Percentiles rank a stretch among this genome's conserved stretches.
Conservation (phyloP, 176 grass and related monocot genomes). For the Cenchrus purpureus region DNA sequence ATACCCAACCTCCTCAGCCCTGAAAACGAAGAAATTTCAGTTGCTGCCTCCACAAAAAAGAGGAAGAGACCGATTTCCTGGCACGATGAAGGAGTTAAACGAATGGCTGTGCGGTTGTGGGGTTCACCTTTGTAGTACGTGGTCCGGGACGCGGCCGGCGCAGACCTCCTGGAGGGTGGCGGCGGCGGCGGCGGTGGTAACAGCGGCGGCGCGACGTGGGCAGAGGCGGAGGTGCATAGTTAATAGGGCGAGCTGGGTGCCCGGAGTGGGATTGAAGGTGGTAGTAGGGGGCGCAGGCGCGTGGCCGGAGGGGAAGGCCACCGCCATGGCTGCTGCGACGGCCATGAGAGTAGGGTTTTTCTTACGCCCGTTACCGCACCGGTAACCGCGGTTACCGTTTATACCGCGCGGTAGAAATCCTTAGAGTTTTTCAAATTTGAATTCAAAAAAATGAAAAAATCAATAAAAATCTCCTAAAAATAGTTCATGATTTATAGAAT, state of each 20-base stretch:
- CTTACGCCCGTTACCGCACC: too few relatives aligned
- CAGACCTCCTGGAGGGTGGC: slow-evolving; percentile 75
- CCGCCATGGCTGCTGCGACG: slow-evolving; percentile 5
- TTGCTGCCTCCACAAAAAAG: not conserved
- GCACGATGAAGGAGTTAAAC: not conserved
- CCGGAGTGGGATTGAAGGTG: not conserved
- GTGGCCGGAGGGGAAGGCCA: not conserved
- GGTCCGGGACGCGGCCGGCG: slow-evolving; percentile 62
- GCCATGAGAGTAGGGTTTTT: slow-evolving; percentile 5
- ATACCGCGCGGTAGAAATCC: too few relatives aligned
- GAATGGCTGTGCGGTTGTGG: not conserved
- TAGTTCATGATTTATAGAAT: too few relatives aligned
- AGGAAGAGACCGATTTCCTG: not conserved
- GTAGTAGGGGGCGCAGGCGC: not conserved
- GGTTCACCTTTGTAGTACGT: slow-evolving; percentile 65
- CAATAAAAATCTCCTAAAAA: too few relatives aligned
- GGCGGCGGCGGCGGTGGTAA: not conserved
- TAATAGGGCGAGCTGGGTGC: not conserved
- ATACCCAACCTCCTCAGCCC: slow-evolving; percentile 81
- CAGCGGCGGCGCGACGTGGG: not conserved
- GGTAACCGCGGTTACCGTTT: too few relatives aligned
- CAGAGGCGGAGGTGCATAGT: not conserved
- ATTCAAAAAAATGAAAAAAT: too few relatives aligned
- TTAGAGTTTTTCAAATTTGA: too few relatives aligned
- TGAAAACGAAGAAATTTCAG: slow-evolving; percentile 33